These are phyloP conservation scores for Elaeis guineensis DNA, from an alignment of 176 grass and related monocot genomes.

Conservation along the genomic window DNA sequence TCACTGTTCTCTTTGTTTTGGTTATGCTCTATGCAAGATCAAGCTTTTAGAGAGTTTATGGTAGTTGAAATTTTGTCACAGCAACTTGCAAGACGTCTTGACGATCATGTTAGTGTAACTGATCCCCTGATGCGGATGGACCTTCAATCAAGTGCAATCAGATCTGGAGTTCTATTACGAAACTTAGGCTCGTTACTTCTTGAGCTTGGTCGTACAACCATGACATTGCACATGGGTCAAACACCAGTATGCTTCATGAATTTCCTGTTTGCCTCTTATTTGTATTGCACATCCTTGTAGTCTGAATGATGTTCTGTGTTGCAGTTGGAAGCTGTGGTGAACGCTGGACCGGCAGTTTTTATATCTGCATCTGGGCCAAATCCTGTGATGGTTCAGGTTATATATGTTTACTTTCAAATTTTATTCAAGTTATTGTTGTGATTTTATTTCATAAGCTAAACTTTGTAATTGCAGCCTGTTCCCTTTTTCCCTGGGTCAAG, in stretches of 20 bases:
- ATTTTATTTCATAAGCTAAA: constrained; percentile 18
- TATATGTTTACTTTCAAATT: constrained; percentile 15
- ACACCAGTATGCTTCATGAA: constrained; percentile 42
- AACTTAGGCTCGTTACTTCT: constrained; percentile 90
- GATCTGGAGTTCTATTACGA: constrained; percentile 52
- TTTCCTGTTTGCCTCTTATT: constrained; percentile 6
- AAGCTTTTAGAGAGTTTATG: not conserved
- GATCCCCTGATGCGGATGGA: constrained; percentile 31
- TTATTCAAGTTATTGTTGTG: constrained; percentile 13
- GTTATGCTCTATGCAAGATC: no score
- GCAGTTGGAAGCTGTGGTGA: constrained; percentile 73
- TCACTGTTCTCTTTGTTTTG: no score
- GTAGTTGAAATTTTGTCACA: constrained; percentile 29
- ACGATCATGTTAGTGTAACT: constrained; percentile 50
- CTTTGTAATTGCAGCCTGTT: constrained; percentile 56
- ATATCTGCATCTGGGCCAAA: constrained; percentile 89
- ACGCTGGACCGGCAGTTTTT: constrained; percentile 91
- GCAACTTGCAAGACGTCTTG: constrained; percentile 59
- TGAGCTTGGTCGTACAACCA: constrained; percentile 83
- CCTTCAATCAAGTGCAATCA: constrained; percentile 52
- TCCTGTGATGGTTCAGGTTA: constrained; percentile 95
- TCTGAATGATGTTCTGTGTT: constrained; percentile 28
- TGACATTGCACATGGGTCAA: constrained; percentile 57
- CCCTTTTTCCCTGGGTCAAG: constrained; percentile 74
- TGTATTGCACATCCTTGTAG: constrained; percentile 2